These are phyloP conservation scores for Catenaria anguillulae DNA, from an alignment of 371 early-diverging fungal genomes.

Conservation along the genomic window DNA sequence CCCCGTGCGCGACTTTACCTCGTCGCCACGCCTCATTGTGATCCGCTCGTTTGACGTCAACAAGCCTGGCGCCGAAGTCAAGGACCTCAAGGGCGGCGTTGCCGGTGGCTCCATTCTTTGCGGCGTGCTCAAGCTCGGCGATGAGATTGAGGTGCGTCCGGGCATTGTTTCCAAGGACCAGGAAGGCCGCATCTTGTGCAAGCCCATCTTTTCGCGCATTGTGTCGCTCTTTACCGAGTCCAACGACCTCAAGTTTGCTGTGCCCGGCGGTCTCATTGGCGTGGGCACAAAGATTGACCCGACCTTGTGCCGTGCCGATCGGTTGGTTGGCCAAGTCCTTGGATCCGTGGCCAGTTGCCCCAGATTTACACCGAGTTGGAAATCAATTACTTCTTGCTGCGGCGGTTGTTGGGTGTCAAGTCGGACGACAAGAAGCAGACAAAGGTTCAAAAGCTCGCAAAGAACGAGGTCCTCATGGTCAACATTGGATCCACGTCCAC, in stretches of 20 bases:
- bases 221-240: constrained; percentile 86
- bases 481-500: constrained; percentile 99
- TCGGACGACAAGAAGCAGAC: constrained; percentile 93
- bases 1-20: constrained; percentile 86
- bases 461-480: constrained; percentile 92
- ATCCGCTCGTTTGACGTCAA: constrained; percentile 99
- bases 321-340: constrained; percentile 97
- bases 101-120: constrained; percentile 98
- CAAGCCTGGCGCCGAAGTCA: constrained; percentile 96
- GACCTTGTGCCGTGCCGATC: constrained; percentile 95
- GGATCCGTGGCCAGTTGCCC: constrained; percentile 90
- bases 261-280: constrained; percentile 99
- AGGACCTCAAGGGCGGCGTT: constrained; percentile 97
- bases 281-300: constrained; percentile 99
- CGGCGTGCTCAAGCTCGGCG: constrained; percentile 92
- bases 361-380: constrained; percentile 91
- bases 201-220: constrained; percentile 89
- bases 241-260: constrained; percentile 92
- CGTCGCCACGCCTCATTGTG: constrained; percentile 91
- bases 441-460: constrained; percentile 81
- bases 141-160: constrained; percentile 99
- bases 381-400: constrained; percentile 93
- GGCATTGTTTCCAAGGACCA: constrained; percentile 90
- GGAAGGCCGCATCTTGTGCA: constrained; percentile 74
- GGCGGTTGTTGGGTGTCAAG: constrained; percentile 90